Conservation (phyloP, 768 basidiomycete species). For the Tephrocybe sp. region DNA sequence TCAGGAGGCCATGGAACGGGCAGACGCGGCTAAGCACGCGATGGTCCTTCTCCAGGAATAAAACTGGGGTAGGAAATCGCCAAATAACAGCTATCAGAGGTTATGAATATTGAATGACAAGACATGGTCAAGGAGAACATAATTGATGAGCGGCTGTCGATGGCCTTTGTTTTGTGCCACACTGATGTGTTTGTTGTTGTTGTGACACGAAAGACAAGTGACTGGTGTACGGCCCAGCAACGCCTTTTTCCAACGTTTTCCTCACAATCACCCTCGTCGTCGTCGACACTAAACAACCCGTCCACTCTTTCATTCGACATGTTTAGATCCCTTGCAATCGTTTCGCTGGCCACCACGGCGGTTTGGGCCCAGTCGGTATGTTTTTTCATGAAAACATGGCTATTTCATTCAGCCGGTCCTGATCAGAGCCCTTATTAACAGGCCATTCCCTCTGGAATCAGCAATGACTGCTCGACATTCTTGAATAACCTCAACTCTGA, state of each 20-base stretch:
- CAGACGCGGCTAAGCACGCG: not conserved
- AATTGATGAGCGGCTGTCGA: constrained; percentile 7
- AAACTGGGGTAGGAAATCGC: too few species aligned
- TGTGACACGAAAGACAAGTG: constrained; percentile 26
- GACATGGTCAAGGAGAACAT: not conserved
- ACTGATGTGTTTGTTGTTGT: constrained; percentile 29
- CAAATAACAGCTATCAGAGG: too few species aligned
- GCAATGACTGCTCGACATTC: constrained; percentile 51
- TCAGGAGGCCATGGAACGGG: not conserved
- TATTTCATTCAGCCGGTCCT: constrained; percentile 9
- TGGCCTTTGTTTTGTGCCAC: constrained; percentile 18
- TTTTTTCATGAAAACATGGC: not conserved
- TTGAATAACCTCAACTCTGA: constrained; percentile 64
- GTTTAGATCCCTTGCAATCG: constrained; percentile 52
- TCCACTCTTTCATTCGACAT: constrained; percentile 48
- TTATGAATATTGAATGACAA: too few species aligned
- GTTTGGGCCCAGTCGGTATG: constrained; percentile 51
- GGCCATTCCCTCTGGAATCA: constrained; percentile 65
- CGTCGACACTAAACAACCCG: constrained; percentile 40
- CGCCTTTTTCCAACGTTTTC: constrained; percentile 19
- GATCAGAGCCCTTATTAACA: constrained; percentile 36
- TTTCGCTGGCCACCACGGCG: constrained; percentile 48
- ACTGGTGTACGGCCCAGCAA: constrained; percentile 8
- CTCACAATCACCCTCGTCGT: constrained; percentile 26
- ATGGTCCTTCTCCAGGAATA: too few species aligned